Evolutionary conservation across 306 rosid genomes (phyloP), one percentile per base, ranked within the genome.

Genomic region (Lathyrus tuberosus): DNA sequence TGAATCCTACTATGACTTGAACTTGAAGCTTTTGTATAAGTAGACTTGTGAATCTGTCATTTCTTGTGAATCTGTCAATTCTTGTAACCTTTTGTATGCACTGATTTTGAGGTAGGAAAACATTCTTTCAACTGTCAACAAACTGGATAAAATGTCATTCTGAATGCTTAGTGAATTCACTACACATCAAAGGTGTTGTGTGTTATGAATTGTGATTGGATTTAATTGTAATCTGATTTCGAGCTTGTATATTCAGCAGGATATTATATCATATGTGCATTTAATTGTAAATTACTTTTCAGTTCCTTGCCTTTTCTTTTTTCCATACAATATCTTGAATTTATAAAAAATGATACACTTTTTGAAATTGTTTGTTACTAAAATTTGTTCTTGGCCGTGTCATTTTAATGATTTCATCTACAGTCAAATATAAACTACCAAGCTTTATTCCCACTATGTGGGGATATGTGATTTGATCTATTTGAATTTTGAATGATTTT

Each of bases 401-500:
- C 51, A 35, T 69, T n/a, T 69, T 16, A 58, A 61, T 51, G 70
- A 52, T 24, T 24, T 53, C 5, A 73, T 73, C 22, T 11, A 14
- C 47, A 1, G 52, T n/a, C 52, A 7, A 12, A 52, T 20, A 28
- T 40, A 49, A 63, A 73, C 42, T 24, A 38, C 65, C 44, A 26
- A 58, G n/a, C 31, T 28, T 57, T 57, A 14, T 68, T 68, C 57
- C 20, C 65, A 57, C 18, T 10, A 20, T 37, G 46, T 30, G 33
- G 53, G 33, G 53, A 28, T 24, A 22, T 24, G 40, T 70, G 54
- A 38, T 12, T 67, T 56, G 60, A 62, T 82, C 28, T 63, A 14
- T 54, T 71, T 47, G 33, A 20, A 22, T 20, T 60, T 44, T 28
- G 13, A 28, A 47, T 59, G n/a, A 26, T 74, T 47, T 20, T 42